Base-by-base conservation (phyloP, 495 filamentous ascomycete species). In the Podospora australis region DNA sequence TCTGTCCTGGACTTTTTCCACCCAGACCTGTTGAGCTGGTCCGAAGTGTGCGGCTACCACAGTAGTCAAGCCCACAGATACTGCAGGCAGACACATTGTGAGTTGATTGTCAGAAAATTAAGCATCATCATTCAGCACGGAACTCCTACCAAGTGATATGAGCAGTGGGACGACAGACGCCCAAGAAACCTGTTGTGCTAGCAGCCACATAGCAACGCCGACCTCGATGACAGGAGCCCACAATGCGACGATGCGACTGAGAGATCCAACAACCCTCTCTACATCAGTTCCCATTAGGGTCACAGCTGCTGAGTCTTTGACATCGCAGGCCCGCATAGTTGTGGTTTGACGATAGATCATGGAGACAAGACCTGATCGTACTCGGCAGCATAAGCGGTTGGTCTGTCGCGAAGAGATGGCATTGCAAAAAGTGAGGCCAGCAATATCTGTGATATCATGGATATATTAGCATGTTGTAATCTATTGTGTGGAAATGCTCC, bases 211-310 rank as follows among this genome's bases (percentile, higher is more conserved):
- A 0, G 77, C 79, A 17, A 83, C 26, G 10, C 44, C 73, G 19
- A 80, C 72, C 50, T 81, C 72, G 4, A 70, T 53, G 0, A 67
- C 40, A 46, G 73, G 77, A 0, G 70, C 75, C 75, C 56, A 71
- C 1, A 63, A 20, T 38, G 70, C 68, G 32, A 67, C 62, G 9
- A 65, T 22, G 8, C 35, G 28, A 19, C 36, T 35, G 26, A 52
- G 9, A 16, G 36, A 25, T 26, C 47, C 16, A 8, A 56, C 49
- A 20, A 68, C 64, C 4, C 56, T 48, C 39, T 68, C 65, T 0
- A 68, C 56, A 49, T 68, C 65, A 4, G 63, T 57, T 24, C 74
- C 78, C 80, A 85, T 84, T 4, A 81, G 71, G 50, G 79, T 82
- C 9, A 84, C 39, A 0, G 80, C 74, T 14, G 53, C 68, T n/a